Percentiles rank a stretch among this genome's conserved stretches.
Conservation (phyloP, 306 rosid species). For the Sesbania bispinosa region DNA sequence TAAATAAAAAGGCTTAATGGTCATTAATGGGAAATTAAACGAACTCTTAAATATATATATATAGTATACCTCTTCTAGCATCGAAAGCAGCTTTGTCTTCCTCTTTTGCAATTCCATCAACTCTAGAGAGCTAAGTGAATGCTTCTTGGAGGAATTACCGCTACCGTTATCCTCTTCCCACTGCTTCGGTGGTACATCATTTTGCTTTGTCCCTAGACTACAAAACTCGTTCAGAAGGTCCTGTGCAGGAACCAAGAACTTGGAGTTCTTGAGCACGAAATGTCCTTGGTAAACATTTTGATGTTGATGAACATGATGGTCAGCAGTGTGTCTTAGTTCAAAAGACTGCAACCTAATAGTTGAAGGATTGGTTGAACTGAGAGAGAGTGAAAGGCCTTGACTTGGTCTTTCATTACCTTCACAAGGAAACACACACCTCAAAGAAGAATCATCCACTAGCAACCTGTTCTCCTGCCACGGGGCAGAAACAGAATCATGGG, state of each 20-base stretch:
- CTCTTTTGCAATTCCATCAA: conserved; percentile 82
- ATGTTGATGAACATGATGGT: conserved; percentile 15
- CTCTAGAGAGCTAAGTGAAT: conserved; percentile 59
- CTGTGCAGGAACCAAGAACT: conserved; percentile 65
- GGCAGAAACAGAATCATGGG: conserved; percentile 24
- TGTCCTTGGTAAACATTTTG: conserved; percentile 33
- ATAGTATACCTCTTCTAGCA: conserved; percentile 99
- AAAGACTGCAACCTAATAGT: conserved; percentile 65
- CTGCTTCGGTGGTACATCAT: conserved; percentile 27
- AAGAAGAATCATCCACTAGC: conserved; percentile 62
- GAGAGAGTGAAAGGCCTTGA: conserved; percentile 92
- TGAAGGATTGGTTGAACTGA: conserved; percentile 66
- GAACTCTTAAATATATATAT: too few species aligned
- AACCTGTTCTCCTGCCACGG: conserved; percentile 48
- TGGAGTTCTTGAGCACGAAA: conserved; percentile 55
- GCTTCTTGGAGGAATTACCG: conserved; percentile 57
- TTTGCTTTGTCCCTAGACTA: conserved; percentile 58
- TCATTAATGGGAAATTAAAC: too few species aligned
- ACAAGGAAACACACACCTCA: conserved; percentile 73
- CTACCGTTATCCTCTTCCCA: conserved; percentile 57
- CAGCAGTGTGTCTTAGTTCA: conserved; percentile 51
- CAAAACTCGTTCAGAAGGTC: conserved; percentile 84
- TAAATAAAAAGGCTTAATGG: conserved; percentile 10
- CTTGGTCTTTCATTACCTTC: conserved; percentile 88
- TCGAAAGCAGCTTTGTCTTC: conserved; percentile 77